Percentiles rank a stretch among this genome's conserved stretches.
Conservation (phyloP, 192 early-diverging fungal genomes). For the Coemansia sp. region DNA sequence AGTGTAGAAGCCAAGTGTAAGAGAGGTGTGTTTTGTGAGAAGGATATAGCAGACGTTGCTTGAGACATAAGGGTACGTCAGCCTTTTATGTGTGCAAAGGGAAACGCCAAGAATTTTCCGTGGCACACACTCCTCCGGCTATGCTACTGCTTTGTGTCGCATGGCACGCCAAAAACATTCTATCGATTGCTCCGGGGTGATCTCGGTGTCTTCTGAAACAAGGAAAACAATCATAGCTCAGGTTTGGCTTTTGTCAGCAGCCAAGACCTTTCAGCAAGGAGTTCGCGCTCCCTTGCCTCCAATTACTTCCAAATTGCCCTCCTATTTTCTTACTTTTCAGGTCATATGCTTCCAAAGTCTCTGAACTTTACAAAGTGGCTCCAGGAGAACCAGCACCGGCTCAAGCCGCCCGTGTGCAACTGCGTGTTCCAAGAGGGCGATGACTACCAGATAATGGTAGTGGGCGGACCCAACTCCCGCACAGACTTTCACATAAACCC, state of each 20-base stretch:
- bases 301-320: neutral
- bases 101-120: neutral
- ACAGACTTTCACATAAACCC: conserved; percentile 97
- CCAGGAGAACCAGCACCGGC: conserved; percentile 70
- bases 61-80: neutral
- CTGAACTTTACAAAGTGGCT: conserved; percentile 93
- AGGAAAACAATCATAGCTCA: neutral
- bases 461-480: conserved; percentile 91
- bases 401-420: conserved; percentile 96
- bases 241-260: neutral
- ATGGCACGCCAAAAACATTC: neutral
- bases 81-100: neutral
- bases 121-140: neutral
- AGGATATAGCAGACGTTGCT: neutral
- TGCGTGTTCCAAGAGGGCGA: conserved; percentile 75
- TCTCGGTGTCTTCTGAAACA: neutral
- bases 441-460: conserved; percentile 90
- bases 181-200: neutral
- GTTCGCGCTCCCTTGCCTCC: neutral
- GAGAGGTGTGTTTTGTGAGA: neutral
- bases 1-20: neutral
- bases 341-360: conserved; percentile 60
- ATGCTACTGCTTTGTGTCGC: neutral
- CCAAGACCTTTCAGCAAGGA: neutral
- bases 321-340: neutral